Base-by-base conservation (phyloP, 345 rosid species). In the Theobroma cacao region DNA sequence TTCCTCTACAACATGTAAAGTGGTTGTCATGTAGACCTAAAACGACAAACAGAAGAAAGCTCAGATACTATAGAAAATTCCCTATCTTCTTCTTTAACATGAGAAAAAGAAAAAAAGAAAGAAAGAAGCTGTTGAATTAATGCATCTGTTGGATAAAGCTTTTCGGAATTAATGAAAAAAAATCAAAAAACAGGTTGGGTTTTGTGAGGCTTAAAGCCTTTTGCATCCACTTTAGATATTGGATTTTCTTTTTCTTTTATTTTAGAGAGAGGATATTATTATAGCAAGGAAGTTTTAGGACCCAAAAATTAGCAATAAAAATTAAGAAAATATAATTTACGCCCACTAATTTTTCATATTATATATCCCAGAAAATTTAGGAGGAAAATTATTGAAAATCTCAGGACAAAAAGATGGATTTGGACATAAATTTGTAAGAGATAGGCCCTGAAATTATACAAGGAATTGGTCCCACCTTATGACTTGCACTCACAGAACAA, bases 1-100 rank as follows among this genome's bases (percentile, higher is more conserved):
- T 71, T 61, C 83, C 38, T 80, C 77, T 5, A 74, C 74, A 41
- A 50, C 65, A 70, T 75, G 72, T 38, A 76, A 75, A 73, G 81
- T 60, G 47, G 59, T 1, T 59, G 36, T 41, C 53, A 48, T 6
- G 53, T 48, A 41, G 58, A 43, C 11, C 41, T 22, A 14, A 18
- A 77, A n/a, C 34, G 15, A 60, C 38, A 24, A 12, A 60, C 1
- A 65, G 3, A 48, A 15, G 53, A 48, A 52, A 52, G 8, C 0
- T 20, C 20, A 17, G 22, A 52, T n/a, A 41, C 18, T 17, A 18
- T 18, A 36, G 70, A 36, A 13, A 36, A 64, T 64, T 64, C 70
- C 48, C 48, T 33, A 1, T 33, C 9, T 33, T 60, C 61, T 56
- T 22, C 28, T 18, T 22, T 55, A 55, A 4, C 26, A 18, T 55